phyloP scores from a whole-genome alignment of 140 eudicot species.

The Erigeron philadelphicus region DNA sequence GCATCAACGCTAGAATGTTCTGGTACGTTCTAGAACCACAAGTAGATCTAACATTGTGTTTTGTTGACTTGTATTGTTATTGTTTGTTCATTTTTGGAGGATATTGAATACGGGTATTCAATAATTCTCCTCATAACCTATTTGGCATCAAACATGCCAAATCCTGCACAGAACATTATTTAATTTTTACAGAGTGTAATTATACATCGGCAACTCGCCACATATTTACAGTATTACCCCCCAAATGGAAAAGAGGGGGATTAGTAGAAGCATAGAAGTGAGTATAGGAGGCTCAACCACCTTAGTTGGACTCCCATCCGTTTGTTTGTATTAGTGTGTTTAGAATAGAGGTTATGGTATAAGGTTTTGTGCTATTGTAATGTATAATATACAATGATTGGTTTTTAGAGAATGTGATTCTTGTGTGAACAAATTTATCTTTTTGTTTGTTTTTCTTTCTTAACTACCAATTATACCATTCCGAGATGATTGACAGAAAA shows the following conservation, averaged over 20 bases:
- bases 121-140: slow-evolving; percentile 25
- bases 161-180: slow-evolving; percentile 60
- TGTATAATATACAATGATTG: slow-evolving; percentile 36
- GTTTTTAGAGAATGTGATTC: slow-evolving; percentile 40
- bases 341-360: slow-evolving; percentile 41
- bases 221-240: slow-evolving; percentile 30
- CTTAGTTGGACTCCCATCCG: slow-evolving; percentile 49
- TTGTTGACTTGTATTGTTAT: slow-evolving; percentile 40
- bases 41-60: slow-evolving; percentile 38
- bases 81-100: slow-evolving; percentile 36
- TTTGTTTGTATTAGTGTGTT: slow-evolving; percentile 44
- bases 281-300: slow-evolving; percentile 48
- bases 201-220: slow-evolving; percentile 72
- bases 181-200: slow-evolving; percentile 46
- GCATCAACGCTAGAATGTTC: slow-evolving; percentile 61
- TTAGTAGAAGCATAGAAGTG: slow-evolving; percentile 38
- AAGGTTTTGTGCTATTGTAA: slow-evolving; percentile 29
- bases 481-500: slow-evolving; percentile 4
- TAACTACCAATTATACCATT: slow-evolving; percentile 1
- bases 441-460: neutral
- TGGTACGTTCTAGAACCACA: slow-evolving; percentile 55
- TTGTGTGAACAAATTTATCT: slow-evolving; percentile 39
- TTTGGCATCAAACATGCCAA: slow-evolving; percentile 54
- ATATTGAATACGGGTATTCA: slow-evolving; percentile 49
- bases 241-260: slow-evolving; percentile 36